Conservation (phyloP, 805 yeast species). For the Tetrapisispora taiwanensis region DNA sequence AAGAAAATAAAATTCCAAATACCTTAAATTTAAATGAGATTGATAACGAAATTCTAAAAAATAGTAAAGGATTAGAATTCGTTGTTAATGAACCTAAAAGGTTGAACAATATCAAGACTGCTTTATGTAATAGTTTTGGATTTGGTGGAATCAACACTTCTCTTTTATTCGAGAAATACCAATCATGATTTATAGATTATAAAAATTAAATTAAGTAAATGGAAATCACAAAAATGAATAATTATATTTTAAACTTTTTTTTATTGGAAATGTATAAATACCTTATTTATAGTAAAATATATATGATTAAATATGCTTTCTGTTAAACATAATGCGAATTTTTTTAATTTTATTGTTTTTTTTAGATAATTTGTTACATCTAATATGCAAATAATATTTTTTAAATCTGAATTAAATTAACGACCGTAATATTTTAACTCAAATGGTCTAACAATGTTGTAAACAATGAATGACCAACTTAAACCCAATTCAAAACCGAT, state of each 20-base stretch:
- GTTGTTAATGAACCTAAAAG: constrained; percentile 41
- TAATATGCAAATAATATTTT: not conserved
- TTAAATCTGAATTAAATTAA: constrained; percentile 5
- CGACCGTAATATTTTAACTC: constrained; percentile 54
- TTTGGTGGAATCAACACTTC: constrained; percentile 95
- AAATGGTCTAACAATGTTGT: constrained; percentile 46
- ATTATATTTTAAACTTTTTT: too few species aligned
- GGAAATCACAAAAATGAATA: not conserved
- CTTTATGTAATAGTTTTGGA: constrained; percentile 85
- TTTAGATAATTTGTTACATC: not conserved
- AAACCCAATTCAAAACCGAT: constrained; percentile 75
- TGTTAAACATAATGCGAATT: too few species aligned
- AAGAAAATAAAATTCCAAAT: constrained; percentile 57
- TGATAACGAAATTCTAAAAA: constrained; percentile 27
- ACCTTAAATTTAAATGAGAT: constrained; percentile 54
- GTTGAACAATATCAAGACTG: constrained; percentile 38
- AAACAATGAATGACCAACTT: constrained; percentile 56
- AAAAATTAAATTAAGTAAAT: not conserved
- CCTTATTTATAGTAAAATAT: not conserved
- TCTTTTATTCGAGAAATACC: constrained; percentile 35
- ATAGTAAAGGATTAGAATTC: constrained; percentile 38
- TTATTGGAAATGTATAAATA: too few species aligned
- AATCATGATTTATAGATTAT: not conserved
- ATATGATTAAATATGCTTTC: too few species aligned
- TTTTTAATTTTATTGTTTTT: not conserved